These are phyloP conservation scores for Cylindrotheca fusiformis DNA, from an alignment of 108 stramenopile species.

Conservation along the genomic window DNA sequence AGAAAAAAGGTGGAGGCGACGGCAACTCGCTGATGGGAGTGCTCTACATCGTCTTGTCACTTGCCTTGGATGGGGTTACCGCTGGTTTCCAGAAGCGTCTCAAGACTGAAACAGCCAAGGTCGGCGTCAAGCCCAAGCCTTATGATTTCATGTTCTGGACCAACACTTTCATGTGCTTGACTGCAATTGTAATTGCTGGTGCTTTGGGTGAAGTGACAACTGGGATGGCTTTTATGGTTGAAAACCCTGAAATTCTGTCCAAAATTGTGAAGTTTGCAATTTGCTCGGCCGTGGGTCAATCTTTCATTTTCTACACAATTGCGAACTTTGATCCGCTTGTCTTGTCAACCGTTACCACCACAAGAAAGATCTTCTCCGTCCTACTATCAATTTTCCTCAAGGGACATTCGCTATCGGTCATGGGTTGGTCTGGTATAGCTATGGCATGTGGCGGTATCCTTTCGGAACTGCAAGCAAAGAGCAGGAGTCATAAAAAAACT, in stretches of 20 bases:
- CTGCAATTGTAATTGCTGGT: constrained; percentile 71
- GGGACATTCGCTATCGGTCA: constrained; percentile 80
- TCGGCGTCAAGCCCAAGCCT: constrained; percentile 86
- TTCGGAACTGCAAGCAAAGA: constrained; percentile 80
- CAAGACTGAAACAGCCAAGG: constrained; percentile 85
- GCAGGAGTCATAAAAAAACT: neutral
- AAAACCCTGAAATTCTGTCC: constrained; percentile 82
- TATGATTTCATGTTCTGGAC: constrained; percentile 96
- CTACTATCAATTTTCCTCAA: constrained; percentile 90
- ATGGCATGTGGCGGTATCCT: constrained; percentile 85
- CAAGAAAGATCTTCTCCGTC: constrained; percentile 97
- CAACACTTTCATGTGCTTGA: constrained; percentile 87
- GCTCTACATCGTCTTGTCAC: constrained; percentile 75
- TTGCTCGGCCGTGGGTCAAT: constrained; percentile 96
- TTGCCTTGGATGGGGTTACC: constrained; percentile 86
- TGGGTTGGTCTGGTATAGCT: constrained; percentile 89
- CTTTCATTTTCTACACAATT: constrained; percentile 99
- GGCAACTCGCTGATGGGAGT: constrained; percentile 68
- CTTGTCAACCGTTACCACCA: constrained; percentile 96
- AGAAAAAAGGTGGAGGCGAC: constrained; percentile 75
- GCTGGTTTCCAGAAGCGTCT: constrained; percentile 90
- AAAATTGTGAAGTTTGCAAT: constrained; percentile 90
- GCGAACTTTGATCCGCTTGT: constrained; percentile 96
- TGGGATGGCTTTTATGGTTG: constrained; percentile 74
- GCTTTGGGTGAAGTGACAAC: constrained; percentile 67